Base-by-base conservation (phyloP, 257 asterid species). In the Vinca minor region DNA sequence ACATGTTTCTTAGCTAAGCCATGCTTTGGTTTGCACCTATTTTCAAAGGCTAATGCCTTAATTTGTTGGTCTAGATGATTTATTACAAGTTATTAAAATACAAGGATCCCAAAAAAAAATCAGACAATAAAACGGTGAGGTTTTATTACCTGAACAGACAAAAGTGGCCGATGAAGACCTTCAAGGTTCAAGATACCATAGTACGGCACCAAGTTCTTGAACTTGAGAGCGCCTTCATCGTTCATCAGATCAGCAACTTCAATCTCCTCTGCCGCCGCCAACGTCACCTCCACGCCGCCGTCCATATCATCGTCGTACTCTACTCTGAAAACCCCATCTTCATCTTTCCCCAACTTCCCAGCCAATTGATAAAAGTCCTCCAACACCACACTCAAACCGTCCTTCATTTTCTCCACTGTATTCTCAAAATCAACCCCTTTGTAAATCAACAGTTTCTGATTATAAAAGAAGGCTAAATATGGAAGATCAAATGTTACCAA, bases 401-500 rank as follows among this genome's bases (percentile, higher is more conserved):
- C 92, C 59, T 79, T 87, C 78, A 86, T 21, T 5, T 81, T 86
- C 63, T 78, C 88, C 67, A 76, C 76, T 0, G 63, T 47, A 4
- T 48, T 83, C 15, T 83, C 95, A 58, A 84, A 84, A 2, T 69
- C 59, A 13, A 53, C 80, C 0, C 80, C 83, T 34, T 78, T 83
- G 72, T 87, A 93, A 39, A 89, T 65, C 69, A 93, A 45, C 25
- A 93, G 73, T 50, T 93, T 93, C 69, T 93, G 99, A 84, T 93
- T 93, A 73, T 89, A 93, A 66, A 79, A 93, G 32, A 93, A 93
- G 39, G 86, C 96, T 9, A 93, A 57, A 73, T 93, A 93, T 8
- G 99, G 99, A 11, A 93, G 87, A 69, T 93, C 99, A 50, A 93
- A 93, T 0, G 99, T 93, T 70, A 90, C 95, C 71, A 93, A 46